These are phyloP conservation scores for Cercospora beticola DNA, from an alignment of 2,329 filamentous ascomycete genomes.

Conservation along the genomic window DNA sequence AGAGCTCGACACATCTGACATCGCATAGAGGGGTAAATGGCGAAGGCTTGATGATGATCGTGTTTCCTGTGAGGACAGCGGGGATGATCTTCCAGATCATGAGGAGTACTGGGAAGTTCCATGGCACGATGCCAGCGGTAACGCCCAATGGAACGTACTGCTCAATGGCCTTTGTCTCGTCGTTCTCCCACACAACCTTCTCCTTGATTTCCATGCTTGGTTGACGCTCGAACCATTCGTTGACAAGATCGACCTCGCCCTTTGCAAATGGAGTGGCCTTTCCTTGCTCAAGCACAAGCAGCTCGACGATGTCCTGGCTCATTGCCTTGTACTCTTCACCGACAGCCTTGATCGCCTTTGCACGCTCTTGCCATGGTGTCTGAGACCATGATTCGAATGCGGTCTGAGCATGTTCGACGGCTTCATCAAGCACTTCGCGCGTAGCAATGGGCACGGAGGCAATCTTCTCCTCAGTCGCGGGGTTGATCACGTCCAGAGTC, in stretches of 20 bases:
- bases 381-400: conserved; percentile 40
- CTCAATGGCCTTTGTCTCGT: conserved; percentile 23
- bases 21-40: conserved; percentile 70
- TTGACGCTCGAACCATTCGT: conserved; percentile 25
- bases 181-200: conserved; percentile 22
- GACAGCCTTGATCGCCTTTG: conserved; percentile 19
- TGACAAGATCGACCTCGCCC: conserved; percentile 23
- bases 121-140: conserved; percentile 36
- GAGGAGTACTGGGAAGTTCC: conserved; percentile 54
- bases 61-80: conserved; percentile 80
- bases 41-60: conserved; percentile 87
- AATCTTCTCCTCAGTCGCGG: conserved; percentile 38
- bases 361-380: conserved; percentile 38
- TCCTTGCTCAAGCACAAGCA: conserved; percentile 26
- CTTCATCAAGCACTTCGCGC: conserved; percentile 42
- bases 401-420: conserved; percentile 38
- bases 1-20: conserved; percentile 74
- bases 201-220: conserved; percentile 25
- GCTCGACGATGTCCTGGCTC: conserved; percentile 18
- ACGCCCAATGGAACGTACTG: conserved; percentile 26
- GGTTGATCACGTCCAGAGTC: conserved; percentile 38
- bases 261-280: conserved; percentile 23
- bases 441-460: conserved; percentile 40
- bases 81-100: conserved; percentile 66
- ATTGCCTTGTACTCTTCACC: conserved; percentile 24